A percentile compares a stretch with the other conserved stretches of the same genome.
phyloP scores from a whole-genome alignment of 1,139 yeast species.

The Blastobotrys aristatus region DNA sequence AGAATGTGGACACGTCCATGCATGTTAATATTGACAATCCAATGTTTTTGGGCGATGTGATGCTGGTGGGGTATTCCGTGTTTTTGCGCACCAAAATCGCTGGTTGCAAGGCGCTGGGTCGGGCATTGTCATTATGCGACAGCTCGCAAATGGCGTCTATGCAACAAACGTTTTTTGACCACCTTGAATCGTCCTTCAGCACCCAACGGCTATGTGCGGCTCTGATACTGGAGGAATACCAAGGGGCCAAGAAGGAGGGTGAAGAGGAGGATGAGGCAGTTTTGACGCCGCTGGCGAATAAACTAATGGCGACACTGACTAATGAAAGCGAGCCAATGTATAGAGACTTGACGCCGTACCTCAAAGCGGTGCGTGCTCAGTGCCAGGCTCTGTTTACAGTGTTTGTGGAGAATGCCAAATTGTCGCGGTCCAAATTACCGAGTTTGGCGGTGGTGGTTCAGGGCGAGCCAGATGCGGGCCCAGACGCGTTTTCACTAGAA shows the following conservation, averaged over 20 bases:
- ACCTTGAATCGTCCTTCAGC: conserved; percentile 58
- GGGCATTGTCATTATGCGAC: conserved; percentile 53
- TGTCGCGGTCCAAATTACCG: conserved; percentile 73
- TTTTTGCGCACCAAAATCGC: conserved; percentile 71
- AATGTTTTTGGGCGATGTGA: conserved; percentile 84
- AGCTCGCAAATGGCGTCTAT: conserved; percentile 29
- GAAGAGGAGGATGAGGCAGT: background rate
- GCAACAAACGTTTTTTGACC: conserved; percentile 33
- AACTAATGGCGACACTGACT: conserved; percentile 41
- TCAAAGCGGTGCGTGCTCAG: conserved; percentile 80
- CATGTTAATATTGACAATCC: conserved; percentile 86
- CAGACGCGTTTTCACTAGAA: conserved; percentile 80
- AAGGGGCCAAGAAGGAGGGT: conserved; percentile 33
- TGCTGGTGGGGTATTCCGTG: conserved; percentile 71
- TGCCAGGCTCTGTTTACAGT: conserved; percentile 78
- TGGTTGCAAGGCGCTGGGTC: conserved; percentile 75
- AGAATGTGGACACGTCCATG: conserved; percentile 15
- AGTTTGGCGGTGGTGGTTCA: conserved; percentile 83
- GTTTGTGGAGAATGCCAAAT: conserved; percentile 69
- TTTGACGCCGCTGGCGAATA: conserved; percentile 25
- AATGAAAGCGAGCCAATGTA: conserved; percentile 51
- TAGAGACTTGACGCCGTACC: conserved; percentile 81
- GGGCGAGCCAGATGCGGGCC: conserved; percentile 93
- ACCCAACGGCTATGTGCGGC: conserved; percentile 76
- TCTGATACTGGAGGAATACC: conserved; percentile 68